Evolutionary conservation across 495 filamentous ascomycete species (phyloP), one percentile per base, ranked within the genome.

Genomic region (Melanomma pulvis-pyrius): DNA sequence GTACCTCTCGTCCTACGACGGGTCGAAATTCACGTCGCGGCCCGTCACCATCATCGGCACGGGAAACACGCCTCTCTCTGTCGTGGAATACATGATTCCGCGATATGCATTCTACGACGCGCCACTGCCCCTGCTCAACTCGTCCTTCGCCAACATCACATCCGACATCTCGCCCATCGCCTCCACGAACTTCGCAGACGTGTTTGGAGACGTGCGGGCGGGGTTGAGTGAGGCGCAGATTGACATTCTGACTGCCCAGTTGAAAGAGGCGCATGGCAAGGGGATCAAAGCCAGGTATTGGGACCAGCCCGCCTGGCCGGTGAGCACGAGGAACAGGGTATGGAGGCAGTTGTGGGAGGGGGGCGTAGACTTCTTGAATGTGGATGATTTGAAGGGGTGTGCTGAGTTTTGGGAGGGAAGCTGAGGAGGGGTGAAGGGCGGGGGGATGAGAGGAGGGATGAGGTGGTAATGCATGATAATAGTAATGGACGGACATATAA

Each of bases 51-150:
- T 77, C 34, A 74, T 79, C 44, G 76, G 76, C 44, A 78, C 76
- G 2, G 77, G 77, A 51, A 75, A 75, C 55, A 75, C 76, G 1
- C 76, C 76, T 0, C 63, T 77, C 28, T 71, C 67, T 8, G 76
- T 81, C 71, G 79, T 90, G 11, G 78, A 79, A 30, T n/a, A 36
- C 21, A 30, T 50, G 1, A 28, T 51, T 7, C 72, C 81, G 21
- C 78, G 87, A 12, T 82, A 87, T 73, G 84, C 84, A 59, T 89
- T 88, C 78, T 88, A 80, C 71, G 87, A 89, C 65, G 86, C 80
- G 0, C 84, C 82, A 15, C 79, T 88, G 22, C 75, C 81, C 1
- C 61, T 75, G 2, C 78, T 88, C 9, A 71, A 67, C 47, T 77
- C 76, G 24, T 73, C 79, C 5, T 81, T 79, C 60, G 62, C 71